Percentiles rank a stretch among this genome's conserved stretches.
phyloP scores from a whole-genome alignment of 2,329 filamentous ascomycete species.

The Diaporthe aspalathi region DNA sequence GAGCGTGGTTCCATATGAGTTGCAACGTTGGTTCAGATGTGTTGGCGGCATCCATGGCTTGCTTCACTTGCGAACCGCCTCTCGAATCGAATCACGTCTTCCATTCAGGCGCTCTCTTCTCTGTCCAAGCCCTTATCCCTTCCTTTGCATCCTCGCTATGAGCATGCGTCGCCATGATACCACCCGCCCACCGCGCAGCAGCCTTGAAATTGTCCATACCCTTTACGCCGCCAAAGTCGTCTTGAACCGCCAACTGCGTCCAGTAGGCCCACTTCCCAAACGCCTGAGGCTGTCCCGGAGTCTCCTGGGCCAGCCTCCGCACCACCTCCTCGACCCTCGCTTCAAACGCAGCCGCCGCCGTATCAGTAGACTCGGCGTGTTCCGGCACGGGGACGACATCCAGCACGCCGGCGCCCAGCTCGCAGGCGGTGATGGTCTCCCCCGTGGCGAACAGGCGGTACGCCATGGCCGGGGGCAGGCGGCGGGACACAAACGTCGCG shows the following conservation, averaged over 20 bases:
- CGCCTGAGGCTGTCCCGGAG: constrained; percentile 47
- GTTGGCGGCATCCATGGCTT: neutral
- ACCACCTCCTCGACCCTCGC: constrained; percentile 44
- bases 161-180: constrained; percentile 48
- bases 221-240: constrained; percentile 11
- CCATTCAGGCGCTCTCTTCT: constrained; percentile 46
- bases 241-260: constrained; percentile 45
- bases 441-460: constrained; percentile 48
- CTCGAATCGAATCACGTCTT: constrained; percentile 33
- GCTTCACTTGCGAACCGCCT: neutral
- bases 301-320: constrained; percentile 39
- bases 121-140: constrained; percentile 45
- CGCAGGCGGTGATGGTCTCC: constrained; percentile 44
- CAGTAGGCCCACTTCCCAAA: constrained; percentile 52
- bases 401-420: constrained; percentile 43
- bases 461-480: constrained; percentile 43
- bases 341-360: constrained; percentile 42
- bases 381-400: constrained; percentile 43
- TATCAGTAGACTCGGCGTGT: constrained; percentile 38
- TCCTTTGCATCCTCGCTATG: constrained; percentile 45
- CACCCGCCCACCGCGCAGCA: constrained; percentile 45
- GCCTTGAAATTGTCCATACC: constrained; percentile 44
- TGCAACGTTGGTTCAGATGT: neutral
- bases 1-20: neutral
- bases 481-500: constrained; percentile 44